These are phyloP conservation scores for Amauroascus niger DNA, from an alignment of 2,329 filamentous ascomycete species.

Conservation along the genomic window DNA sequence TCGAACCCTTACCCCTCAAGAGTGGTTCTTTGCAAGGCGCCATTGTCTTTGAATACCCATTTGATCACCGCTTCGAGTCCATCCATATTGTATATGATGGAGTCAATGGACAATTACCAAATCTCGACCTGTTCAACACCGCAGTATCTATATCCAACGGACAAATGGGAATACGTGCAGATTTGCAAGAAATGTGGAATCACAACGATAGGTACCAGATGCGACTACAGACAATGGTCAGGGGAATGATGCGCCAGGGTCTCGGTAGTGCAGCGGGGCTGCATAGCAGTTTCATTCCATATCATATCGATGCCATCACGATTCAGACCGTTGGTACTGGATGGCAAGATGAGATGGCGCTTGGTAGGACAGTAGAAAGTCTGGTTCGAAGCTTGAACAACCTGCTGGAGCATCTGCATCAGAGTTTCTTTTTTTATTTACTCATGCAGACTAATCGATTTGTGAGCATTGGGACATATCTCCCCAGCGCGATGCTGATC, in stretches of 20 bases:
- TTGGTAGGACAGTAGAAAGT: conserved; percentile 81
- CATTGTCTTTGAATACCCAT: conserved; percentile 85
- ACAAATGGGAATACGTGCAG: conserved; percentile 81
- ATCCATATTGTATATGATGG: conserved; percentile 92
- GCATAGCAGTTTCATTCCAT: conserved; percentile 93
- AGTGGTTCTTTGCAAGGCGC: conserved; percentile 88
- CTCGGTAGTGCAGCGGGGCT: conserved; percentile 80
- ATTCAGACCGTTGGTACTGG: conserved; percentile 81
- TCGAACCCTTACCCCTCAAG: conserved; percentile 75
- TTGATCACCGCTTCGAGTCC: conserved; percentile 72
- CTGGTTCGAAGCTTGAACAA: conserved; percentile 93
- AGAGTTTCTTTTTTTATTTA: conserved; percentile 99
- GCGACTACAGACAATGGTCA: conserved; percentile 75
- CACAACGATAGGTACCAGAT: conserved; percentile 70
- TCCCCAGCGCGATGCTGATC: conserved; percentile 94
- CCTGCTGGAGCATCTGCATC: conserved; percentile 87
- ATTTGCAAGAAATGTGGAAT: conserved; percentile 74
- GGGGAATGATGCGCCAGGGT: conserved; percentile 86
- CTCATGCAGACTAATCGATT: conserved; percentile 86
- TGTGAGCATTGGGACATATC: conserved; percentile 94
- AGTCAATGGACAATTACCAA: conserved; percentile 88
- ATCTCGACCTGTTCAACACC: conserved; percentile 91
- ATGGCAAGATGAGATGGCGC: conserved; percentile 95
- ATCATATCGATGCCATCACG: conserved; percentile 93
- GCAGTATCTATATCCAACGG: conserved; percentile 76